Evolutionary conservation across 345 rosid species (phyloP).

Genomic region (Carallia brachiata): DNA sequence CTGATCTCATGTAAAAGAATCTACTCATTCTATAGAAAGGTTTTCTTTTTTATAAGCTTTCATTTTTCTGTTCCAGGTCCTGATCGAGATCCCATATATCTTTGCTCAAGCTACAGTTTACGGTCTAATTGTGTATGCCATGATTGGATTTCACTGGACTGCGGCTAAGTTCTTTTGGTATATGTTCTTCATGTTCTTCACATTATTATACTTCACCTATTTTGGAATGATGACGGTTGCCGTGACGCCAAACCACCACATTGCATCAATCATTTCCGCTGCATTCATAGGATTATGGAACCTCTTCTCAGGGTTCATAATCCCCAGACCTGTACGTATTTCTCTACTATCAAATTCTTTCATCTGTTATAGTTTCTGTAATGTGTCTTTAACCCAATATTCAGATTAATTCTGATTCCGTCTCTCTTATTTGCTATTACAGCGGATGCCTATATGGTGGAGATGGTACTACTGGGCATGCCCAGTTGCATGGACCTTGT

Average conservation of each 20-base stretch:
- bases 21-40: too few species aligned
- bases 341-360: background rate
- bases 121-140: slow-evolving; percentile 50
- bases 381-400: too few species aligned
- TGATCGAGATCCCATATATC: slow-evolving; percentile 59
- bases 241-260: slow-evolving; percentile 60
- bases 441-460: slow-evolving; percentile 30
- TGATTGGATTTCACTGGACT: slow-evolving; percentile 66
- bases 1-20: too few species aligned
- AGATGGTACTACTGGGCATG: slow-evolving; percentile 30
- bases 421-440: background rate
- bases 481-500: slow-evolving; percentile 23
- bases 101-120: slow-evolving; percentile 46
- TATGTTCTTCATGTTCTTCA: slow-evolving; percentile 54
- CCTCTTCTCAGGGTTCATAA: slow-evolving; percentile 58
- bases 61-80: slow-evolving; percentile 32
- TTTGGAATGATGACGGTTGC: slow-evolving; percentile 77
- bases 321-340: slow-evolving; percentile 55
- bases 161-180: slow-evolving; percentile 60
- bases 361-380: background rate
- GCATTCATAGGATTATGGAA: slow-evolving; percentile 56
- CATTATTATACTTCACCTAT: slow-evolving; percentile 62
- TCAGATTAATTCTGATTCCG: background rate
- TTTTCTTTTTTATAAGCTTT: background rate
- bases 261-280: slow-evolving; percentile 49